A percentile compares a stretch with the other conserved stretches of the same genome.
Conservation (phyloP, 2,329 filamentous ascomycete genomes). For the Thermoascus crustaceus region DNA sequence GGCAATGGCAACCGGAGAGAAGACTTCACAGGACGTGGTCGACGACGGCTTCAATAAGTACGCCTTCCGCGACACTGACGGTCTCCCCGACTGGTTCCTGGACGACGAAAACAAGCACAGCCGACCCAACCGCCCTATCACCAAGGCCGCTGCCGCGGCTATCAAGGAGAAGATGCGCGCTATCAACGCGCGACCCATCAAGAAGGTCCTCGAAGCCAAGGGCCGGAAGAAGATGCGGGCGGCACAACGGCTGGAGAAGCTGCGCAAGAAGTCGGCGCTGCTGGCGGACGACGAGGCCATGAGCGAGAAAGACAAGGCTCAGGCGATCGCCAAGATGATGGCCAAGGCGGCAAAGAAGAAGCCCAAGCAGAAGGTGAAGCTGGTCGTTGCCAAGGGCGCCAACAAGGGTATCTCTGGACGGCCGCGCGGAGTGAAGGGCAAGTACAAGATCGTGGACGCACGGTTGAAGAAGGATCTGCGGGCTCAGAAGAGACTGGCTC, state of each 20-base stretch:
- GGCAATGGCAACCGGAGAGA: constrained; percentile 77
- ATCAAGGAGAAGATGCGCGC: constrained; percentile 93
- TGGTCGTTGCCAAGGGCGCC: constrained; percentile 77
- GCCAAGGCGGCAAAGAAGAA: constrained; percentile 78
- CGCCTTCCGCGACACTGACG: constrained; percentile 81
- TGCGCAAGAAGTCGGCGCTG: constrained; percentile 93
- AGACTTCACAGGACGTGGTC: constrained; percentile 66
- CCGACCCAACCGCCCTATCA: constrained; percentile 78
- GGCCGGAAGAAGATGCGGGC: constrained; percentile 96
- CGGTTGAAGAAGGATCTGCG: constrained; percentile 94
- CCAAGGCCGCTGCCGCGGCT: constrained; percentile 76
- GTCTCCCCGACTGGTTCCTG: constrained; percentile 94
- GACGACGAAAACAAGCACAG: constrained; percentile 85
- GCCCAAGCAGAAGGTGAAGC: constrained; percentile 70
- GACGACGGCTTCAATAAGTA: constrained; percentile 94
- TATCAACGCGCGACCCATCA: constrained; percentile 92
- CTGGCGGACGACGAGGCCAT: constrained; percentile 82
- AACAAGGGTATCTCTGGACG: constrained; percentile 81
- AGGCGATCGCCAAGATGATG: constrained; percentile 73
- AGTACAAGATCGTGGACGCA: constrained; percentile 94
- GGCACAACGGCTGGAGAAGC: constrained; percentile 80
- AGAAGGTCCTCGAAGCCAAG: constrained; percentile 96
- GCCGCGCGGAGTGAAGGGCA: constrained; percentile 85
- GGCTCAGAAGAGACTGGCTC: constrained; percentile 71
- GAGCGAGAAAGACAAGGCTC: constrained; percentile 93